Evolutionary conservation across 1,139 yeast species (phyloP).

Genomic region (Geotrichum candidum): DNA sequence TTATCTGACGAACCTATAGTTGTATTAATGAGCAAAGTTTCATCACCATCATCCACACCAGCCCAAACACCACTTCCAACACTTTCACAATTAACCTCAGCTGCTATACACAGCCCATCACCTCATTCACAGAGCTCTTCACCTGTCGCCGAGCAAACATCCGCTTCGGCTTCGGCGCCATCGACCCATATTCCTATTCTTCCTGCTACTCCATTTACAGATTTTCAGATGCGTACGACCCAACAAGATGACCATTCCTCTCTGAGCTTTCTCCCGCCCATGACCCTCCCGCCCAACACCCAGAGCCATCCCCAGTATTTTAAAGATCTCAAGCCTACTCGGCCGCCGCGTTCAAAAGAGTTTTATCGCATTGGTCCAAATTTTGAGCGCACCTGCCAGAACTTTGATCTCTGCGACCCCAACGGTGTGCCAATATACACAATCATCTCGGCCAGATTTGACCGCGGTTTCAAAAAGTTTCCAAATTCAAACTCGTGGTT

Average conservation of each 20-base stretch:
- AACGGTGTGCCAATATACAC: constrained; percentile 14
- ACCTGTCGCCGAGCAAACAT: neutral
- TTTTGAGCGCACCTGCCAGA: constrained; percentile 17
- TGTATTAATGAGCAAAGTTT: neutral
- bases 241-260: neutral
- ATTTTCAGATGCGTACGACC: neutral
- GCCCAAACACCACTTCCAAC: neutral
- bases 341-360: constrained; percentile 14
- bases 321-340: neutral
- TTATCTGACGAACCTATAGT: neutral
- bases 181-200: neutral
- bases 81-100: neutral
- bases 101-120: neutral
- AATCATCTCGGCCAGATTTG: constrained; percentile 15
- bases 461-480: constrained; percentile 16
- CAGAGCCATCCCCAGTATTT: constrained; percentile 4
- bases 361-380: constrained; percentile 17
- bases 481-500: constrained; percentile 13
- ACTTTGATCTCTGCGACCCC: constrained; percentile 15
- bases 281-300: constrained; percentile 5
- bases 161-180: neutral
- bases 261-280: constrained; percentile 7
- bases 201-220: neutral
- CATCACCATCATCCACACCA: neutral
- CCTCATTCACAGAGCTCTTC: neutral